Conservation (phyloP, 208 protist genomes). For the Acanthamoeba culbertsoni region DNA sequence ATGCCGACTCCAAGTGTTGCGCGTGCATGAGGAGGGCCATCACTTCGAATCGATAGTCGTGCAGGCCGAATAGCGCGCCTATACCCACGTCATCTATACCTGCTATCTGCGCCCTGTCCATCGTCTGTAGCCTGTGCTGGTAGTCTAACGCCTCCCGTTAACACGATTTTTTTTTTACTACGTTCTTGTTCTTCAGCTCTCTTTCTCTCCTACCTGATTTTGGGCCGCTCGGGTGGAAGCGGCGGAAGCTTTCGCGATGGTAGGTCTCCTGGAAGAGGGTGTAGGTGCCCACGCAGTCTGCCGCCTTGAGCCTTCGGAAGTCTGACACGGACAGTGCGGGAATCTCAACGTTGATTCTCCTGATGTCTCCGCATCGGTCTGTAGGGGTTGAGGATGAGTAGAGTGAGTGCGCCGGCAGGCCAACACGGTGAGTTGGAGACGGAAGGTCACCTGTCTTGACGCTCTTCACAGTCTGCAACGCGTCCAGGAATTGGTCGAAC, state of each 20-base stretch:
- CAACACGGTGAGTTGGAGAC: not conserved
- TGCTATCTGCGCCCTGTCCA: conserved; percentile 72
- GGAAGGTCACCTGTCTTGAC: conserved; percentile 59
- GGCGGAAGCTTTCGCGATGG: conserved; percentile 75
- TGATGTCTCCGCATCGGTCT: conserved; percentile 67
- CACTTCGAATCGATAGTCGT: conserved; percentile 76
- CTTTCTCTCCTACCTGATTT: too few species aligned
- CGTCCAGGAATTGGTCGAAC: conserved; percentile 77
- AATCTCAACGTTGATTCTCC: conserved; percentile 81
- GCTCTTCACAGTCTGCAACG: conserved; percentile 44
- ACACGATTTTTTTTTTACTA: too few species aligned
- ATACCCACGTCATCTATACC: conserved; percentile 78
- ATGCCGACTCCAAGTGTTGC: conserved; percentile 72
- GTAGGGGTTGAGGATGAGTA: not conserved
- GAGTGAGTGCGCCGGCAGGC: not conserved
- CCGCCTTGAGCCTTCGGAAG: conserved; percentile 73
- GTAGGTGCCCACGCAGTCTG: conserved; percentile 75
- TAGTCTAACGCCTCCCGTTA: too few species aligned
- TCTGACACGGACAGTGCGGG: conserved; percentile 74
- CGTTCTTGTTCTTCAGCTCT: too few species aligned
- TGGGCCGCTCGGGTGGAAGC: conserved; percentile 74
- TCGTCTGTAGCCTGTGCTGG: conserved; percentile 70
- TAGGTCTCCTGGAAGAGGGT: conserved; percentile 82
- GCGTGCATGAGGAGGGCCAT: conserved; percentile 75
- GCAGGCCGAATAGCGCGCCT: conserved; percentile 76